Evolutionary conservation across 164 flowering plant genomes (phyloP).

Genomic region (Stephania yunnanensis): DNA sequence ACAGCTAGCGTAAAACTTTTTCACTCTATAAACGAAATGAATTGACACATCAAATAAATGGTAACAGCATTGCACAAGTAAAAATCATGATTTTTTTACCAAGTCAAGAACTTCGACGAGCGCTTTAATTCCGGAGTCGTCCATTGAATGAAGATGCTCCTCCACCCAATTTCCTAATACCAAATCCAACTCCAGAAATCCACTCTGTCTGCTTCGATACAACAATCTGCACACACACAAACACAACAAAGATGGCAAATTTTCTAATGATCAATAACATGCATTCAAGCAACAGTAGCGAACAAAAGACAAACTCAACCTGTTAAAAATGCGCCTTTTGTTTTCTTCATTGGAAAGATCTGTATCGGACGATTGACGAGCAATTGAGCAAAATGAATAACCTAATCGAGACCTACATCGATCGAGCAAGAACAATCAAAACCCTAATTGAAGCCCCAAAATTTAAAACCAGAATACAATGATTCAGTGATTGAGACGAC

Average conservation of each 20-base stretch:
- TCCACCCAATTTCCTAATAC: conserved; percentile 88
- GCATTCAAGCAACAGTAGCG: no score
- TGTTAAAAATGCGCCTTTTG: conserved; percentile 60
- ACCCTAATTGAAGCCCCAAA: neutral
- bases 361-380: conserved; percentile 22
- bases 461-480: neutral
- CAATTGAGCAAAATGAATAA: conserved; percentile 21
- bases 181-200: conserved; percentile 84
- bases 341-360: conserved; percentile 74
- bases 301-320: conserved; percentile 25
- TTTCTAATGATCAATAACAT: neutral
- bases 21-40: no score
- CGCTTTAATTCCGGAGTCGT: conserved; percentile 53
- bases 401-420: conserved; percentile 17
- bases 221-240: conserved; percentile 37
- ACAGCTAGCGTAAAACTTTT: no score
- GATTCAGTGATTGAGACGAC: neutral
- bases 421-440: neutral
- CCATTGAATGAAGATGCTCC: conserved; percentile 61
- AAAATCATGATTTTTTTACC: conserved; percentile 31
- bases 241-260: neutral
- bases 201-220: conserved; percentile 84
- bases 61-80: no score
- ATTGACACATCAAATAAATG: no score
- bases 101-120: conserved; percentile 77